These are phyloP conservation scores for Pholiota molesta DNA, from an alignment of 768 basidiomycete species.

Conservation along the genomic window DNA sequence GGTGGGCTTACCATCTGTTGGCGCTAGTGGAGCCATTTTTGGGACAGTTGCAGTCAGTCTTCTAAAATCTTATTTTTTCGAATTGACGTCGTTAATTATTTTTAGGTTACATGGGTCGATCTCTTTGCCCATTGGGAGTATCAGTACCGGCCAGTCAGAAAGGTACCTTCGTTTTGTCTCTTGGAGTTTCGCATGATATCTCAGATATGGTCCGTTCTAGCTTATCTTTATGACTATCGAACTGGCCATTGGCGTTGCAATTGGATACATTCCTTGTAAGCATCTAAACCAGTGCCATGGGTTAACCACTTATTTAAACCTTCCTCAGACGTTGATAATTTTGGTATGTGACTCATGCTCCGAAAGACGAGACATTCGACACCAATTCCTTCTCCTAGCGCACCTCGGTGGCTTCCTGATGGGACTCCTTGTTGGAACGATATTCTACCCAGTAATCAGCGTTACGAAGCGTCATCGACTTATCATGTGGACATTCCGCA, in stretches of 20 bases:
- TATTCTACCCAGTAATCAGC: conserved; percentile 90
- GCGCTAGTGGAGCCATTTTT: conserved; percentile 93
- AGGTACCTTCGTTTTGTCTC: conserved; percentile 44
- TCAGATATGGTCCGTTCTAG: conserved; percentile 37
- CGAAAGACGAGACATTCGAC: conserved; percentile 2
- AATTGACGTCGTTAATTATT: too few relatives aligned
- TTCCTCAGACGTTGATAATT: conserved; percentile 80
- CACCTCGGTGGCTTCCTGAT: conserved; percentile 89
- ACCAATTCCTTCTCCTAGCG: conserved; percentile 39
- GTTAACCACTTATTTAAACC: background rate
- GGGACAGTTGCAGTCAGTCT: conserved; percentile 74
- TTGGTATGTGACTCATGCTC: conserved; percentile 49
- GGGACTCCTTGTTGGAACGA: conserved; percentile 80
- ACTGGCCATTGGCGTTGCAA: conserved; percentile 80
- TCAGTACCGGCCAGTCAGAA: conserved; percentile 79
- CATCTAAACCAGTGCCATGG: background rate
- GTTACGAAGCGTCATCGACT: conserved; percentile 70
- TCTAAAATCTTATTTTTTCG: background rate
- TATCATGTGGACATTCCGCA: conserved; percentile 73
- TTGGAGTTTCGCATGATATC: background rate
- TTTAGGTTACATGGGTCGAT: conserved; percentile 81
- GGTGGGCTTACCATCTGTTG: conserved; percentile 86
- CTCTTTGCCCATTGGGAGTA: conserved; percentile 92
- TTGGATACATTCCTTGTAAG: conserved; percentile 85
- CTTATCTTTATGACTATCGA: conserved; percentile 85